Conservation (phyloP, 73 alveolate genomes). For the Tetrahymena borealis region DNA sequence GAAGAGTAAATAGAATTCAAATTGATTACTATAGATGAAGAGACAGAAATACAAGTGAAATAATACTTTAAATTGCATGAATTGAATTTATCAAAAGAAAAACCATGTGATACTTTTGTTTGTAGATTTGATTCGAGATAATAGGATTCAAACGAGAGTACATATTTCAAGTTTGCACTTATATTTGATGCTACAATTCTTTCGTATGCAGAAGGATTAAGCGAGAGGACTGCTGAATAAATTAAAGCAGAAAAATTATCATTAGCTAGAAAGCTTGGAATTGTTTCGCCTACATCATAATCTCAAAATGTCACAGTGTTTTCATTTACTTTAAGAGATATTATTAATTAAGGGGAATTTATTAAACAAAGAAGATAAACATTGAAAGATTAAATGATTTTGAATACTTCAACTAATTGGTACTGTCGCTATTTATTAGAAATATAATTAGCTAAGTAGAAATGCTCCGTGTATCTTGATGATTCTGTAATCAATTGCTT, state of each 20-base stretch:
- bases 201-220: not conserved
- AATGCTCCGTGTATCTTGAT: not conserved
- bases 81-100: not conserved
- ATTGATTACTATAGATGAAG: not conserved
- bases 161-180: not conserved
- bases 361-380: not conserved
- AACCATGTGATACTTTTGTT: not conserved
- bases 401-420: not conserved
- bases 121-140: not conserved
- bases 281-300: no score
- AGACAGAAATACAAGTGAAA: not conserved
- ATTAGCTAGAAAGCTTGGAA: not conserved
- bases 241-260: not conserved
- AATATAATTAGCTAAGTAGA: not conserved
- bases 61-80: not conserved
- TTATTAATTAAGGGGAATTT: not conserved
- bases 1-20: not conserved
- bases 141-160: not conserved
- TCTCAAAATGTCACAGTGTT: not conserved
- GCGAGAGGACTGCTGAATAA: not conserved
- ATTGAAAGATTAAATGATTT: not conserved
- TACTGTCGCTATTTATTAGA: not conserved
- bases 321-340: not conserved
- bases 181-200: not conserved
- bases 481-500: not conserved